Evolutionary conservation across 2,329 filamentous ascomycete species (phyloP).

Genomic region (Neonectria coccinea): DNA sequence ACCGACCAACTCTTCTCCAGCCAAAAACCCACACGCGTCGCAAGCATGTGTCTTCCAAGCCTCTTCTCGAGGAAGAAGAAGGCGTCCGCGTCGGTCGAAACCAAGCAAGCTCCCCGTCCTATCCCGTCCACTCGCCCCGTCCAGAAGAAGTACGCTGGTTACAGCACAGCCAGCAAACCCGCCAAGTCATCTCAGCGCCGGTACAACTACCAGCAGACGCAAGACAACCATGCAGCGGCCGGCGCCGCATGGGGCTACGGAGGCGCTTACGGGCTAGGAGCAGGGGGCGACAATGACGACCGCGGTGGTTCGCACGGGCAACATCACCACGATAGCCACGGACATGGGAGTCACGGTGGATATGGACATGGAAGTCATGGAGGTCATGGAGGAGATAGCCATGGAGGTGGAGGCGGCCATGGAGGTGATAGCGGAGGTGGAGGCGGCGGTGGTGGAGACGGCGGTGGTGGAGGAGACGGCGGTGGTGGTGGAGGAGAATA

Average conservation of each 20-base stretch:
- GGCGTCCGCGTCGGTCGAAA: background rate
- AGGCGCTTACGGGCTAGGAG: background rate
- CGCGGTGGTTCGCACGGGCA: background rate
- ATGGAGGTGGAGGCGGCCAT: background rate
- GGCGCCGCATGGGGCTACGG: background rate
- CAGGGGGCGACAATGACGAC: background rate
- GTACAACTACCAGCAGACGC: background rate
- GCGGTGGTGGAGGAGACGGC: background rate
- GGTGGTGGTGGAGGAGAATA: background rate
- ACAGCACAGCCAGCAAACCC: background rate
- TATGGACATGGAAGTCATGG: background rate
- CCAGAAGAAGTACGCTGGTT: background rate
- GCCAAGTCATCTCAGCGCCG: background rate
- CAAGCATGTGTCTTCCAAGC: constrained; percentile 2
- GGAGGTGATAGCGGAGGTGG: background rate
- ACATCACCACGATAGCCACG: background rate
- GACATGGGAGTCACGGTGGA: background rate
- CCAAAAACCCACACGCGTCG: background rate
- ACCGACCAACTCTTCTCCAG: background rate
- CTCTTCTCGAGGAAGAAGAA: background rate
- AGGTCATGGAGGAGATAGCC: background rate
- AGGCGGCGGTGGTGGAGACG: background rate
- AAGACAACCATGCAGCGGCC: background rate
- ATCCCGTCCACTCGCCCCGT: background rate
- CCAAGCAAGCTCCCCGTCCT: background rate